phyloP scores from a whole-genome alignment of 2,329 filamentous ascomycete genomes.

The Madurella fahalii region DNA sequence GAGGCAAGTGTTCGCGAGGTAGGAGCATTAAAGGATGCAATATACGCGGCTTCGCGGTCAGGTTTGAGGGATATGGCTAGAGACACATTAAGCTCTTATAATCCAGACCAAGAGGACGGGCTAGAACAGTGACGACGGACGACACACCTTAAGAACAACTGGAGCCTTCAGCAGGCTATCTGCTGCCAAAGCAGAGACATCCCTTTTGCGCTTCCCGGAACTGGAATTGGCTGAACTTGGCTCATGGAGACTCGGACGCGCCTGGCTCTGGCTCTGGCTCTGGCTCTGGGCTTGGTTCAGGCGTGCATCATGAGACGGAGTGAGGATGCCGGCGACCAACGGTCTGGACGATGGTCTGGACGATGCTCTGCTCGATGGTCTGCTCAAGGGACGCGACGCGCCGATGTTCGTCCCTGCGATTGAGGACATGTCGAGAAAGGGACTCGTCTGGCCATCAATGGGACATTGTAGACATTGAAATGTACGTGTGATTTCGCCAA shows the following conservation, averaged over 20 bases:
- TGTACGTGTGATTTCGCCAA: too few species aligned
- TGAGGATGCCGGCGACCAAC: conserved; percentile 35
- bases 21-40: conserved; percentile 60
- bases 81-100: conserved; percentile 19
- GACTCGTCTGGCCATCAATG: conserved; percentile 29
- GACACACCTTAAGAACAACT: conserved; percentile 50
- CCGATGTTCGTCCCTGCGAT: conserved; percentile 32
- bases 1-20: conserved; percentile 54
- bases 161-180: conserved; percentile 49
- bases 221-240: conserved; percentile 29
- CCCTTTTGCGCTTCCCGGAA: conserved; percentile 35
- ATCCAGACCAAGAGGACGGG: background rate
- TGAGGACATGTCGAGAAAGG: conserved; percentile 31
- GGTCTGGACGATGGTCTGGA: conserved; percentile 12
- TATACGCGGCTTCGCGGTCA: conserved; percentile 49
- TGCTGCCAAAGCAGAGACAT: conserved; percentile 38
- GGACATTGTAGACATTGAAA: conserved; percentile 8
- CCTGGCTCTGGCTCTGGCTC: conserved; percentile 7
- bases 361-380: conserved; percentile 16
- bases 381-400: conserved; percentile 45
- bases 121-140: background rate
- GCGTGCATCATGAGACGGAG: conserved; percentile 35
- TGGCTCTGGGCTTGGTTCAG: conserved; percentile 7
- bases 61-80: conserved; percentile 54
- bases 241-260: background rate